Conservation (phyloP, 1,139 yeast genomes). For the Candida anutae region DNA sequence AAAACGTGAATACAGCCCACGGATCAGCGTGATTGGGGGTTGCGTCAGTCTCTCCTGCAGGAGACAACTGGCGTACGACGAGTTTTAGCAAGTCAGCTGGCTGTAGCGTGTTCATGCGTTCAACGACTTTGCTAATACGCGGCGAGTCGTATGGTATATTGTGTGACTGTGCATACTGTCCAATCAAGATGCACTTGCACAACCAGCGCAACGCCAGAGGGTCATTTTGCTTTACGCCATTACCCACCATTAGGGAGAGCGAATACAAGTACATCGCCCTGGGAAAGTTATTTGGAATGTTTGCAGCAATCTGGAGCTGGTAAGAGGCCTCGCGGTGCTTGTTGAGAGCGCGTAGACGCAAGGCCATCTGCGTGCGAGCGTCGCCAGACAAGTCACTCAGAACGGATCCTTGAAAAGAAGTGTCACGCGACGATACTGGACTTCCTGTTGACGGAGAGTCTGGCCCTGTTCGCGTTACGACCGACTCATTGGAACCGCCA, state of each 20-base stretch:
- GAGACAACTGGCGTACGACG: slow-evolving; percentile 18
- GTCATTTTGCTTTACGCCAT: slow-evolving; percentile 60
- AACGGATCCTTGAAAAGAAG: too few species aligned
- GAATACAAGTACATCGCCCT: slow-evolving; percentile 68
- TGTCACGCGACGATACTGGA: too few species aligned
- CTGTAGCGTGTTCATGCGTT: slow-evolving; percentile 20
- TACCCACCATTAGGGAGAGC: slow-evolving; percentile 59
- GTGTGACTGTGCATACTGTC: slow-evolving; percentile 3
- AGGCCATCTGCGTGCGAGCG: slow-evolving; percentile 44
- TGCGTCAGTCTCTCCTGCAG: slow-evolving; percentile 12
- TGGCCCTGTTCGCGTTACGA: too few species aligned
- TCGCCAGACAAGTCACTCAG: slow-evolving; percentile 28
- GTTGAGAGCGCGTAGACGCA: slow-evolving; percentile 48
- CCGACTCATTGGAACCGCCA: too few species aligned
- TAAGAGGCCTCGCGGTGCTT: slow-evolving; percentile 63
- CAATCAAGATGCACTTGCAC: slow-evolving; percentile 28
- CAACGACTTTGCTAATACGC: slow-evolving; percentile 8
- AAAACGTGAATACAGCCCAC: slow-evolving; percentile 16
- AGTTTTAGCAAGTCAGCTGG: slow-evolving; percentile 25
- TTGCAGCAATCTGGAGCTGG: slow-evolving; percentile 58
- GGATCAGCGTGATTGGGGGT: slow-evolving; percentile 20
- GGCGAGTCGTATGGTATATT: not conserved
- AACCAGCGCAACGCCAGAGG: slow-evolving; percentile 56
- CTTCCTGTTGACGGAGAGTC: too few species aligned
- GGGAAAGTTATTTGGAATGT: slow-evolving; percentile 47